phyloP scores from a whole-genome alignment of 306 rosid species.

The Casuarina equisetifolia region DNA sequence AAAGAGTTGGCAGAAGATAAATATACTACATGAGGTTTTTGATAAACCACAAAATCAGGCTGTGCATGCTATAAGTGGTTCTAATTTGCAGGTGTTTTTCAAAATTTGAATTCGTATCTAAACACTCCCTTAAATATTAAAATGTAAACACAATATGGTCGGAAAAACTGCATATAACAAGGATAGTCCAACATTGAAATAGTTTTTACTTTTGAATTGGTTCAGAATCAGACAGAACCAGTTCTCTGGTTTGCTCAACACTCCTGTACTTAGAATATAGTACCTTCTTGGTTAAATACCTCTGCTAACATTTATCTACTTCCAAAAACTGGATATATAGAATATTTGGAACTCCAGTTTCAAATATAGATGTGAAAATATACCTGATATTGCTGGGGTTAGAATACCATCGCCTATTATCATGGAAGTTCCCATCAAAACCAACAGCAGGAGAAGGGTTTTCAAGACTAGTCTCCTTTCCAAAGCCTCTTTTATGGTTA shows the following conservation, averaged over 20 bases:
- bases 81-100: not conserved
- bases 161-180: not conserved
- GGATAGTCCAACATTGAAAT: not conserved
- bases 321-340: not conserved
- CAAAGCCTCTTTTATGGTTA: constrained; percentile 66
- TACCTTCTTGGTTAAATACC: not conserved
- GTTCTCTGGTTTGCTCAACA: not conserved
- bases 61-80: not conserved
- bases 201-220: not conserved
- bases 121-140: not conserved
- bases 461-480: constrained; percentile 63
- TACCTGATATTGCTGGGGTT: constrained; percentile 97
- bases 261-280: not conserved
- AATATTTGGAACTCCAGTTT: constrained; percentile 2
- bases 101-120: not conserved
- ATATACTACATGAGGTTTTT: not conserved
- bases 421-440: constrained; percentile 95
- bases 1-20: not conserved
- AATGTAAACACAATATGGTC: not conserved
- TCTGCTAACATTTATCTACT: not conserved
- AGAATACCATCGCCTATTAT: constrained; percentile 96
- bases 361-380: constrained; percentile 3
- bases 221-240: not conserved
- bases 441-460: constrained; percentile 68
- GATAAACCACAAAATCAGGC: not conserved